Evolutionary conservation across 108 stramenopile genomes (phyloP), one percentile per base, ranked within the genome.

Genomic region (Asterionellopsis glacialis): DNA sequence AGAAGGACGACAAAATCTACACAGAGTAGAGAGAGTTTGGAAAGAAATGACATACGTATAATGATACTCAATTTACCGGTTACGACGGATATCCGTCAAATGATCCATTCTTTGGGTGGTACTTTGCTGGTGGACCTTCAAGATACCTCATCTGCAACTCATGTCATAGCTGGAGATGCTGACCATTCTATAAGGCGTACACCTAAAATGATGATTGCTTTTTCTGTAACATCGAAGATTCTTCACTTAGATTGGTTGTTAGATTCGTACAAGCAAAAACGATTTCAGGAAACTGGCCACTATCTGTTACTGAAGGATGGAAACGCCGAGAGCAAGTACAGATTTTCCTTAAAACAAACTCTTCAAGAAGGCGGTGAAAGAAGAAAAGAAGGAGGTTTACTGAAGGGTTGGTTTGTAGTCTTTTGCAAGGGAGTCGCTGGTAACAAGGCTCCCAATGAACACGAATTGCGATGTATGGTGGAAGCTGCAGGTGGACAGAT

Each of bases 161-260:
- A 83, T 72, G 56, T 77, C 11, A 80, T 83, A 45, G 82, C 73
- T n/a, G 74, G 63, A 12, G 72, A 73, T 47, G 68, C 68, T 26
- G 63, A 62, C 18, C 54, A 60, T 12, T 51, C 43, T 9, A 47
- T 84, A 19, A 64, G 75, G 40, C 73, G 83, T 15, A 84, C 83
- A 18, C 79, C 83, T 0, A 84, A 84, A 64, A 67, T 84, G 15
- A 84, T 84, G 83, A 62, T 80, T 19, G 77, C 72, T 14, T 13
- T 84, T 39, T 78, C 77, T 56, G 61, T 59, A 45, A 73, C 69
- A 9, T 43, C 65, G 1, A 72, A 76, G 27, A 78, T 84, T 52
- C 53, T 84, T 11, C 74, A 67, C 41, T 19, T 69, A 6, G 68
- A 80, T 24, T 84, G 83, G 83, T 74, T 83, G 16, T 67, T 64